A percentile compares a stretch with the other conserved stretches of the same genome.
Conservation (phyloP, 805 yeast genomes). For the Wickerhamomyces bisporus region DNA sequence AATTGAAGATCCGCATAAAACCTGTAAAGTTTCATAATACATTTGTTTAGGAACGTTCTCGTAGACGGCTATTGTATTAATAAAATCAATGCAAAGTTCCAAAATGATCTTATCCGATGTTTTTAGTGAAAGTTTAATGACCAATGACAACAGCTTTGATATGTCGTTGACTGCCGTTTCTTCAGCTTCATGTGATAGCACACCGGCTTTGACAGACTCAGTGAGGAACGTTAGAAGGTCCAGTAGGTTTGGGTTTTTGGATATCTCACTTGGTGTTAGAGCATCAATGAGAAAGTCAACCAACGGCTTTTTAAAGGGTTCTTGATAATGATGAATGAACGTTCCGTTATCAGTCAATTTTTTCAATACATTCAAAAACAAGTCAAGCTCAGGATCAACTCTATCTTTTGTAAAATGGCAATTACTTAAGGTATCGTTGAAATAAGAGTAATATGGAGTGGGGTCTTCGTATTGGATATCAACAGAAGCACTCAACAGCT, state of each 20-base stretch:
- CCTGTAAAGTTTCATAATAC: conserved; percentile 34
- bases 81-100: conserved; percentile 33
- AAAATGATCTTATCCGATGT: conserved; percentile 35
- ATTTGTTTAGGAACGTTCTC: conserved; percentile 40
- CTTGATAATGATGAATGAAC: conserved; percentile 46
- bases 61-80: conserved; percentile 39
- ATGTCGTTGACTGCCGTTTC: conserved; percentile 27
- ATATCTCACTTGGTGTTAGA: conserved; percentile 25
- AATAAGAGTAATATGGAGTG: conserved; percentile 48
- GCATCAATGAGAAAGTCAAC: conserved; percentile 32
- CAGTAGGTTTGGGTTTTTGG: conserved; percentile 14
- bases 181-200: conserved; percentile 28
- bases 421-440: conserved; percentile 47
- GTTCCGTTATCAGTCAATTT: conserved; percentile 48
- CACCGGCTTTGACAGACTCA: conserved; percentile 42
- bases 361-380: conserved; percentile 42
- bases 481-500: conserved; percentile 53
- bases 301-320: conserved; percentile 36
- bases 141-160: conserved; percentile 28
- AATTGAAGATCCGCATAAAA: conserved; percentile 41
- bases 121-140: conserved; percentile 33
- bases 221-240: conserved; percentile 33
- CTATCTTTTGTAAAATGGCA: conserved; percentile 30
- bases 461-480: conserved; percentile 41
- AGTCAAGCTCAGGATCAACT: conserved; percentile 46